Percentiles rank a stretch among this genome's conserved stretches.
Conservation (phyloP, 805 yeast species). For the Lachancea lanzarotensis region DNA sequence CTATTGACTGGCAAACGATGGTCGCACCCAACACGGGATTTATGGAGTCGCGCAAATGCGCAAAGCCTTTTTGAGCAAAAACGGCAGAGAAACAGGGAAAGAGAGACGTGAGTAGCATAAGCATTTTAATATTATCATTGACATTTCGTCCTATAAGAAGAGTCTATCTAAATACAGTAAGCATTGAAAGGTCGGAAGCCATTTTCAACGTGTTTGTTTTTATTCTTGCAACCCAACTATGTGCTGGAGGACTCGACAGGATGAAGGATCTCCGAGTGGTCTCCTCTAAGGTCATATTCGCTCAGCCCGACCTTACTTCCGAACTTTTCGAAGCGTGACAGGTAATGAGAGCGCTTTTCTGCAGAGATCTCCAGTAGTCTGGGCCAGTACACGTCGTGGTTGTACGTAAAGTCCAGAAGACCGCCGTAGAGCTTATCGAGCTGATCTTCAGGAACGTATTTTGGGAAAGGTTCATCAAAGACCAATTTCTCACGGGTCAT, state of each 20-base stretch:
- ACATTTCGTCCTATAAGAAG: not conserved
- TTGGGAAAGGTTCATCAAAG: constrained; percentile 79
- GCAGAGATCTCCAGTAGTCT: constrained; percentile 55
- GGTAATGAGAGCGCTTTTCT: constrained; percentile 53
- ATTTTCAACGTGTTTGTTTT: too few species aligned
- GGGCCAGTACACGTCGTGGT: constrained; percentile 77
- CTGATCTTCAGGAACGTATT: constrained; percentile 76
- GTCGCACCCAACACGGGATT: constrained; percentile 67
- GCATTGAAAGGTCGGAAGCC: not conserved
- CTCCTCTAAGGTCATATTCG: constrained; percentile 69
- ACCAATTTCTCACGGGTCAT: constrained; percentile 89
- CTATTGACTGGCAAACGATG: constrained; percentile 96
- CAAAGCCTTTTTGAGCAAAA: constrained; percentile 59
- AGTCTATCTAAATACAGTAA: not conserved
- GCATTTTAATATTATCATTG: constrained; percentile 4
- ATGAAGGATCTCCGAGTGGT: constrained; percentile 23
- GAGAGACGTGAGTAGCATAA: constrained; percentile 1
- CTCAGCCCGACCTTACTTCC: constrained; percentile 73
- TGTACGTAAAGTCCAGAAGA: constrained; percentile 70
- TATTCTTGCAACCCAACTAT: not conserved
- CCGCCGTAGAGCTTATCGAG: constrained; percentile 86
- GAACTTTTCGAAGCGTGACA: constrained; percentile 60
- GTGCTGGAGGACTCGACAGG: constrained; percentile 17
- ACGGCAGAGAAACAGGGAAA: not conserved
- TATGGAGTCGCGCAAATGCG: constrained; percentile 79